A percentile compares a stretch with the other conserved stretches of the same genome.
Evolutionary conservation across 73 alveolate genomes (phyloP).

Genomic region (Paramecium octaurelia): DNA sequence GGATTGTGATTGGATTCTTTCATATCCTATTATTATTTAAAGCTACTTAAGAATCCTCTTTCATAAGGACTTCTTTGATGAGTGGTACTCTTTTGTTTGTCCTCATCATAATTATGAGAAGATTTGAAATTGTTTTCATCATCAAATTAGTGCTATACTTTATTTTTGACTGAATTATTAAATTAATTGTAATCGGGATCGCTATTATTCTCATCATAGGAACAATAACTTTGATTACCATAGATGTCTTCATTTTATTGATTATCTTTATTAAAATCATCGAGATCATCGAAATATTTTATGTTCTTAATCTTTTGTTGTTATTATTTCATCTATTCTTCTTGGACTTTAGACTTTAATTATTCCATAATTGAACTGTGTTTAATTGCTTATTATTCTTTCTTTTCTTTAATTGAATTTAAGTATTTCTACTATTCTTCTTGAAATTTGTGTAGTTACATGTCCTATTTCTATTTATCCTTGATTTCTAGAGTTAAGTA

Average conservation of each 20-base stretch:
- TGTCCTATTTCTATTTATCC: not conserved
- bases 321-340: not conserved
- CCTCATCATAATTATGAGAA: not conserved
- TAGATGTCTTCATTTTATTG: not conserved
- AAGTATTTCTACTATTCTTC: not conserved
- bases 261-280: not conserved
- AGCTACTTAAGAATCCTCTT: not conserved
- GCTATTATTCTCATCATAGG: not conserved
- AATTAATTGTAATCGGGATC: not conserved
- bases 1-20: not conserved
- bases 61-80: not conserved
- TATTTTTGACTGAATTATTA: not conserved
- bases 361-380: constrained; percentile 5
- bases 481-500: constrained; percentile 1
- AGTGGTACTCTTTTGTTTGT: not conserved
- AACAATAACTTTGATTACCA: not conserved
- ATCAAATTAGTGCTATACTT: not conserved
- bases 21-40: not conserved
- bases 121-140: not conserved
- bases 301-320: not conserved
- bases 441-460: not conserved
- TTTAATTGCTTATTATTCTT: not conserved
- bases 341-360: not conserved
- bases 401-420: not conserved
- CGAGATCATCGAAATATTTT: not conserved